Base-by-base conservation (phyloP, 225 moss, liverwort and hornwort genomes). In the Anthoceros angustus region DNA sequence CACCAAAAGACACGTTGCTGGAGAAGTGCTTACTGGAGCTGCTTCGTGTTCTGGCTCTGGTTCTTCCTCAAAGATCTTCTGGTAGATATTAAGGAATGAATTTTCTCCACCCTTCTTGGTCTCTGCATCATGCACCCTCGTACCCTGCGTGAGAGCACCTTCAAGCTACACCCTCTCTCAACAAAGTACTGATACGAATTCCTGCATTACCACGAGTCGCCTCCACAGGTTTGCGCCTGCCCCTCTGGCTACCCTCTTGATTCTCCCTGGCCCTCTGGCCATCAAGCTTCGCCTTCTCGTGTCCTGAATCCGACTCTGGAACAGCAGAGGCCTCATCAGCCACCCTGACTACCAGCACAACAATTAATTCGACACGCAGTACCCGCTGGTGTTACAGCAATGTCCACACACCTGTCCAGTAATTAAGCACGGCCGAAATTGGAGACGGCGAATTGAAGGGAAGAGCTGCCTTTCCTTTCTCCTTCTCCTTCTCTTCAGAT, bases 31-130 rank as follows among this genome's bases (percentile, higher is more conserved):
- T 83, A 94, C 94, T 75, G 86, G 76, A 72, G 87, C 90, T 76
- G 94, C 81, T 62, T 87, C 75, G 65, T 90, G 90, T 60, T 84
- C 94, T 70, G 87, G 83, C 62, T 86, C 86, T 65, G 94, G 94
- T 68, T 94, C 90, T 66, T 90, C 94, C 77, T 94, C 94, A 69
- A 90, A 94, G 38, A 94, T 90, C 77, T 88, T 94, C 71, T 94
- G 94, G 43, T 94, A 94, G 25, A 94, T 80, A 74, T 86, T 90
- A 24, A 94, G 87, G 64, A 94, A 90, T n/a, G 94, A 72, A 78
- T 94, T 94, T 66, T 94, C 94, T 72, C 94, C 94, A 79, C 81
- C 84, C 71, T 94, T 94, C 73, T 88, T 94, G 69, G 84, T 84
- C 83, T 90, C 94, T 94, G 76, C 68, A 73, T 63, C 39, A 63